Evolutionary conservation across 2,329 filamentous ascomycete species (phyloP).

Genomic region (Aspergillus pseudonomiae): DNA sequence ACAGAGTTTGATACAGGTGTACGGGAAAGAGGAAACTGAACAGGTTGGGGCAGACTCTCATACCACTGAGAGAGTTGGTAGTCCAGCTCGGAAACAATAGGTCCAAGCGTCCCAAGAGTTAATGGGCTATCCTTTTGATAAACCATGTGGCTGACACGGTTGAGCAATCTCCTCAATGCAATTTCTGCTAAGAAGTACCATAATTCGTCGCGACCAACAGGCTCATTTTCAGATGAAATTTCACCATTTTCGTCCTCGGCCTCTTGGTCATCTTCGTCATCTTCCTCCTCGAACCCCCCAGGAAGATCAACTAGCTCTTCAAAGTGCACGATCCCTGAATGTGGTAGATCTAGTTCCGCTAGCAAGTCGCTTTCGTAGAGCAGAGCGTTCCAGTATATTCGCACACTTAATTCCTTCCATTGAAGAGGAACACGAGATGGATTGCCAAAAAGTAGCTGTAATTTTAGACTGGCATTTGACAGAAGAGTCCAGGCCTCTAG

Average conservation of each 20-base stretch:
- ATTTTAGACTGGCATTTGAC: slow-evolving; percentile 77
- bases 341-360: slow-evolving; percentile 77
- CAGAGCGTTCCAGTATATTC: slow-evolving; percentile 82
- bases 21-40: slow-evolving; percentile 76
- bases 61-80: slow-evolving; percentile 86
- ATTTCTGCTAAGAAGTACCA: slow-evolving; percentile 89
- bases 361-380: slow-evolving; percentile 80
- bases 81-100: slow-evolving; percentile 77
- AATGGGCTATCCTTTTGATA: slow-evolving; percentile 74
- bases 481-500: slow-evolving; percentile 82
- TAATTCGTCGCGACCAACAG: slow-evolving; percentile 72
- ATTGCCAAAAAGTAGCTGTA: slow-evolving; percentile 76
- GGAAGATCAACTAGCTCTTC: slow-evolving; percentile 80
- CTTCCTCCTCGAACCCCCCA: slow-evolving; percentile 71
- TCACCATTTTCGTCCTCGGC: slow-evolving; percentile 13
- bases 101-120: slow-evolving; percentile 73
- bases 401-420: slow-evolving; percentile 72
- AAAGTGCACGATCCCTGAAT: slow-evolving; percentile 80
- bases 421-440: slow-evolving; percentile 70
- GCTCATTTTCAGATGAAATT: slow-evolving; percentile 48
- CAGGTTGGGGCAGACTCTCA: slow-evolving; percentile 71
- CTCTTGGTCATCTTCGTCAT: slow-evolving; percentile 47
- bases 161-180: slow-evolving; percentile 73
- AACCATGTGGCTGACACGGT: slow-evolving; percentile 77
- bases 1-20: slow-evolving; percentile 70